Evolutionary conservation across 2,329 filamentous ascomycete species (phyloP), one percentile per base, ranked within the genome.

Genomic region (Truncatella angustata): DNA sequence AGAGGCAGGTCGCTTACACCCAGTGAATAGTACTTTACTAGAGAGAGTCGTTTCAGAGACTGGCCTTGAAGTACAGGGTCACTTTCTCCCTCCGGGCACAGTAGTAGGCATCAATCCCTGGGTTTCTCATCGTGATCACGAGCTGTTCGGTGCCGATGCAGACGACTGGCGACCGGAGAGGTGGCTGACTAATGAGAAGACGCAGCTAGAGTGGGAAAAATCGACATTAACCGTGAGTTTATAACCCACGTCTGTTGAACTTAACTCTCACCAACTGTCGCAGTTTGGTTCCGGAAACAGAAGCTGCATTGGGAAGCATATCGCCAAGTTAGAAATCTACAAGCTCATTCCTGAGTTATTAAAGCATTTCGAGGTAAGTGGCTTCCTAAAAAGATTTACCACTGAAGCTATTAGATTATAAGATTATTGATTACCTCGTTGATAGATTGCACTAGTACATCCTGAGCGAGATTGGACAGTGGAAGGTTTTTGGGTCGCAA

Each of bases 1-100:
- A 24, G 77, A 80, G 59, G 66, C 69, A 1, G 64, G 73, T 56
- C 69, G 76, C 5, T 57, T 77, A 1, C 70, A 76, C 50, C 72
- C 74, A 1, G 66, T 65, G 1, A 63, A 74, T 6, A 70, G 68
- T 3, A 64, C 73, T 50, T 54, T 69, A 2, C 63, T 78, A 1
- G 72, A 76, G 54, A 72, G 76, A 1, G 56, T 73, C 5, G 73
- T 75, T 1, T 73, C 74, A 2, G 26, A 52, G 5, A 60, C 56
- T 10, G 70, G 72, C 4, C 57, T 66, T 5, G 61, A 53, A 2
- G 56, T 66, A n/a, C 54, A 54, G 23, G 54, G 60, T 49, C 53
- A 49, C 10, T 58, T 56, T 50, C 46, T 66, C 34, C 62, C 63
- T 1, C 57, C 55, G 18, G 63, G 63, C 5, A 65, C 63, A 2